Percentiles rank a stretch among this genome's conserved stretches.
These are phyloP conservation scores for Paraconiothyrium sp. DNA, from an alignment of 2,329 filamentous ascomycete genomes.

Conservation along the genomic window DNA sequence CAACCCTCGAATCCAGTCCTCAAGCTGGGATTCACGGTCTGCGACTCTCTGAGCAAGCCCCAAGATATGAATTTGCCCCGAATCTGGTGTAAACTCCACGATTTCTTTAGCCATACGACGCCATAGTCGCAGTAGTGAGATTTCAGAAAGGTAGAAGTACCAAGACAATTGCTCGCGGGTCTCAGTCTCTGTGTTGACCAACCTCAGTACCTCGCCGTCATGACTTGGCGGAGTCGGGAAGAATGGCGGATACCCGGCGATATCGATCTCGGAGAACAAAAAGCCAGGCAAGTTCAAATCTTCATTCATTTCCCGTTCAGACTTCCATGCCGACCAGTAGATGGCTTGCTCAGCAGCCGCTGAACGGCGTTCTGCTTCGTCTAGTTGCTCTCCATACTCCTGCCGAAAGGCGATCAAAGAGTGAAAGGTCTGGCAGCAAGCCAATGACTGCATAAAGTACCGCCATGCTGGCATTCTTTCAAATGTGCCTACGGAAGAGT, in stretches of 20 bases:
- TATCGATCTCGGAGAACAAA: conserved; percentile 16
- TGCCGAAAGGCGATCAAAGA: not conserved
- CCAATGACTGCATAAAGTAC: conserved; percentile 4
- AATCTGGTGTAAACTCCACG: not conserved
- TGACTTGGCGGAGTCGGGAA: conserved; percentile 3
- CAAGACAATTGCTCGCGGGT: not conserved
- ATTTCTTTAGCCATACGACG: not conserved
- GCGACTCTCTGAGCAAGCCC: conserved; percentile 2
- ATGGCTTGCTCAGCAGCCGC: conserved; percentile 6
- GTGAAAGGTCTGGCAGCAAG: conserved; percentile 1
- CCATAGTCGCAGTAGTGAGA: conserved; percentile 17
- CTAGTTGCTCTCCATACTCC: not conserved
- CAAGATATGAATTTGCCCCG: not conserved
- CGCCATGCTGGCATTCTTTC: conserved; percentile 1
- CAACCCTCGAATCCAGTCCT: conserved; percentile 12
- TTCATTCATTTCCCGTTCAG: conserved; percentile 17
- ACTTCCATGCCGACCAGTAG: conserved; percentile 27
- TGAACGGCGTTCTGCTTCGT: not conserved
- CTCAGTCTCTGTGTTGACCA: not conserved
- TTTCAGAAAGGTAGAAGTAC: conserved; percentile 25
- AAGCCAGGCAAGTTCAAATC: conserved; percentile 2
- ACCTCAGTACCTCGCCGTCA: not conserved
- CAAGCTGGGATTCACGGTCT: conserved; percentile 4
- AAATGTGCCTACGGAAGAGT: not conserved
- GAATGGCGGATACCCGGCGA: not conserved